Evolutionary conservation across 306 rosid genomes (phyloP).

Genomic region (Betula pendula): DNA sequence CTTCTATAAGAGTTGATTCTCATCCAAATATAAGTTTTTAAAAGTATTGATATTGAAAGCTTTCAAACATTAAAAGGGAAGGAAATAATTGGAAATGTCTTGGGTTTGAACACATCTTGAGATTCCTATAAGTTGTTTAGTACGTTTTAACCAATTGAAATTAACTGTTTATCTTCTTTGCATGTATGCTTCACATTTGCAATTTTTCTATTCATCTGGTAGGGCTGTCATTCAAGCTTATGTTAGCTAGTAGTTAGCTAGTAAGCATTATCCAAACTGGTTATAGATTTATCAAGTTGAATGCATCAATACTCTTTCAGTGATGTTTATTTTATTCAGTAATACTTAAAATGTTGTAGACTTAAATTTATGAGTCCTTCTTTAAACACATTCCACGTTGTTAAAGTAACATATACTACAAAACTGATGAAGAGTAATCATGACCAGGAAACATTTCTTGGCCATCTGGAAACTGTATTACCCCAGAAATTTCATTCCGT

Average conservation of each 20-base stretch:
- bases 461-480: neutral
- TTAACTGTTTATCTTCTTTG: neutral
- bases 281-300: neutral
- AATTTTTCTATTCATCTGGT: neutral
- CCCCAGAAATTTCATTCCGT: neutral
- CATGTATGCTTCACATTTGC: neutral
- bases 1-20: neutral
- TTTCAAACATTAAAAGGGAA: neutral
- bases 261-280: neutral
- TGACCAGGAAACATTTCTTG: slow-evolving; percentile 5
- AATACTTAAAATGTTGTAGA: neutral
- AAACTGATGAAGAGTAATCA: neutral
- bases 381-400: neutral
- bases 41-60: neutral
- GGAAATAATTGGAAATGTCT: neutral
- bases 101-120: neutral
- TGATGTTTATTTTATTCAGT: neutral
- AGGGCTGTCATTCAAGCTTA: neutral
- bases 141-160: neutral
- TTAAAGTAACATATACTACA: neutral
- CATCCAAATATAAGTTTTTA: neutral
- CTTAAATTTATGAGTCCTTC: neutral
- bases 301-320: neutral
- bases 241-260: neutral
- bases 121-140: neutral